A percentile compares a stretch with the other conserved stretches of the same genome.
phyloP scores from a whole-genome alignment of 2,329 filamentous ascomycete species.

The Pseudogymnoascus sp. region DNA sequence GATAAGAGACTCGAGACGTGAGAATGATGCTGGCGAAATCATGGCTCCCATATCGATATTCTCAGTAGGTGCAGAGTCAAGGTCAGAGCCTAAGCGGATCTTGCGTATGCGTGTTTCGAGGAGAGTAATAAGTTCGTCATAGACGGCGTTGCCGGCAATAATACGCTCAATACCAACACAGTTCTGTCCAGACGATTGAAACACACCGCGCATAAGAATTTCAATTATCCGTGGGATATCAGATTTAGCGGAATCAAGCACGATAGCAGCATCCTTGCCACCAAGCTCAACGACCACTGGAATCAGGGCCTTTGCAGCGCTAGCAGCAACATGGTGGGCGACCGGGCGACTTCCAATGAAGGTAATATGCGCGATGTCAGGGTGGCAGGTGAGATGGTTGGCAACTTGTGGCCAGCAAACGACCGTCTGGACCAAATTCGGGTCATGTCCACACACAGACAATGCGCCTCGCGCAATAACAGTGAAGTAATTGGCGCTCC shows the following conservation, averaged over 20 bases:
- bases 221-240: conserved; percentile 68
- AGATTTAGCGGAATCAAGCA: conserved; percentile 64
- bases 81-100: conserved; percentile 67
- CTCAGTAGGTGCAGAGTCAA: conserved; percentile 38
- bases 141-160: conserved; percentile 69
- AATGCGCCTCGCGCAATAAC: conserved; percentile 73
- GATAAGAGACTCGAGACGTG: conserved; percentile 69
- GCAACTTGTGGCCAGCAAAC: conserved; percentile 85
- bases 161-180: conserved; percentile 96
- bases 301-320: conserved; percentile 77
- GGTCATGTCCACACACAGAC: conserved; percentile 71
- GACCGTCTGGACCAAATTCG: conserved; percentile 74
- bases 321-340: conserved; percentile 79
- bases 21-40: conserved; percentile 73
- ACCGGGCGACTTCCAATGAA: conserved; percentile 90
- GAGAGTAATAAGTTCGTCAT: conserved; percentile 62
- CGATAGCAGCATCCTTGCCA: conserved; percentile 86
- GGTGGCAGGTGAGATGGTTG: conserved; percentile 74
- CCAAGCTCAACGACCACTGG: conserved; percentile 87
- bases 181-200: conserved; percentile 94
- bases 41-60: conserved; percentile 79
- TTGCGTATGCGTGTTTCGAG: conserved; percentile 67
- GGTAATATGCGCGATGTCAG: conserved; percentile 77
- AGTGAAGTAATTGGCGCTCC: conserved; percentile 79
- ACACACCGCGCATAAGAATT: conserved; percentile 83